phyloP scores from a whole-genome alignment of 495 filamentous ascomycete genomes.

The Lineolata rhizophorae region DNA sequence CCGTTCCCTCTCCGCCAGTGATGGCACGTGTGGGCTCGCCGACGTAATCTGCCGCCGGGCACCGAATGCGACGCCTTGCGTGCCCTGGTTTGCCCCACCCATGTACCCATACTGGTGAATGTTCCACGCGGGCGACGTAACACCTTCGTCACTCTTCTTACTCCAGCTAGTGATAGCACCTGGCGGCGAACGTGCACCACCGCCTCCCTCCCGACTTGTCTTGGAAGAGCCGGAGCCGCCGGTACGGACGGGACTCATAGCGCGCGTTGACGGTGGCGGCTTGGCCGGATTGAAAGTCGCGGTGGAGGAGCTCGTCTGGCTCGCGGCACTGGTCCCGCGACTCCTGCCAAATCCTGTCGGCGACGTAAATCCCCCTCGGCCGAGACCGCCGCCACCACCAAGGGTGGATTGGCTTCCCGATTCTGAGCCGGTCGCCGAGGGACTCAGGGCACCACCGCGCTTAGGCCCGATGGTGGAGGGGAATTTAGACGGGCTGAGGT shows the following conservation, averaged over 20 bases:
- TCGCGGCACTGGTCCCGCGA: conserved; percentile 45
- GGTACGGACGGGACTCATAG: conserved; percentile 32
- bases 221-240: conserved; percentile 20
- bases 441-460: conserved; percentile 35
- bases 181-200: conserved; percentile 19
- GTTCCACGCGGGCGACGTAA: conserved; percentile 86
- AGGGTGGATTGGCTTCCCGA: conserved; percentile 24
- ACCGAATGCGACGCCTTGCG: conserved; percentile 82
- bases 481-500: conserved; percentile 51
- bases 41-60: conserved; percentile 81
- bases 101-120: conserved; percentile 98
- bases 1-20: conserved; percentile 42
- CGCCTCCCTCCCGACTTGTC: conserved; percentile 7
- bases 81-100: conserved; percentile 92
- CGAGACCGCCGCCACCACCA: too few relatives aligned
- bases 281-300: conserved; percentile 18
- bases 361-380: conserved; percentile 4
- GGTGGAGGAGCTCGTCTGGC: conserved; percentile 38
- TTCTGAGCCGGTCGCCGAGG: conserved; percentile 40
- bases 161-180: conserved; percentile 68
- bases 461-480: conserved; percentile 48
- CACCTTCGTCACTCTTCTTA: conserved; percentile 56
- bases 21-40: conserved; percentile 56
- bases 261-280: conserved; percentile 9
- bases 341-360: conserved; percentile 21